phyloP scores from a whole-genome alignment of 768 basidiomycete genomes.

The Tylopilus rubrobrunneus region DNA sequence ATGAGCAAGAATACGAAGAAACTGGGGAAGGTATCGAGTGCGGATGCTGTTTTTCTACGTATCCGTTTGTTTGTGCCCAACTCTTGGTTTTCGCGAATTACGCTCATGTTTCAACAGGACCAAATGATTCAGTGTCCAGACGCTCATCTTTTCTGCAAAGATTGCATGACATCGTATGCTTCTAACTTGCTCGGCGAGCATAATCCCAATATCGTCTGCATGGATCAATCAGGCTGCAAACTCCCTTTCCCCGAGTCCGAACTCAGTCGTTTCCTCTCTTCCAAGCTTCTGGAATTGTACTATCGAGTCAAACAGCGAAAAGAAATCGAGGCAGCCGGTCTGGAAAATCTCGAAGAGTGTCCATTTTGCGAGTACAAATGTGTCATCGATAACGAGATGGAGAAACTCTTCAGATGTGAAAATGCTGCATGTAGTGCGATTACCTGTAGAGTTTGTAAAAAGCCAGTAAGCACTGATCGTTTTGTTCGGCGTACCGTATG shows the following conservation, averaged over 20 bases:
- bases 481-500: background rate
- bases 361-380: slow-evolving; percentile 88
- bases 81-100: background rate
- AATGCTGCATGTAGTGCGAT: slow-evolving; percentile 69
- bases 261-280: slow-evolving; percentile 60
- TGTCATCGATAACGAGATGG: slow-evolving; percentile 65
- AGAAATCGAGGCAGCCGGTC: slow-evolving; percentile 71
- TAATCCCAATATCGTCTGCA: slow-evolving; percentile 65
- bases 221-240: slow-evolving; percentile 75
- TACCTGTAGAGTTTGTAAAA: slow-evolving; percentile 79
- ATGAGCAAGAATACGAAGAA: slow-evolving; percentile 43
- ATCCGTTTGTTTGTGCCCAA: slow-evolving; percentile 56
- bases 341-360: slow-evolving; percentile 84
- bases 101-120: slow-evolving; percentile 40
- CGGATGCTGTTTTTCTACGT: slow-evolving; percentile 78
- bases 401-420: slow-evolving; percentile 56
- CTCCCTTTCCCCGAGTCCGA: slow-evolving; percentile 66
- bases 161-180: slow-evolving; percentile 68
- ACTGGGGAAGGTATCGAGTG: slow-evolving; percentile 72
- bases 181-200: slow-evolving; percentile 63
- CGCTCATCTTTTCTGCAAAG: slow-evolving; percentile 79
- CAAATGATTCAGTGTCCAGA: slow-evolving; percentile 89
- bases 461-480: slow-evolving; percentile 43
- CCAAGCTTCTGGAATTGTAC: slow-evolving; percentile 66
- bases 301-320: slow-evolving; percentile 72